Evolutionary conservation across 202 grass and related monocot species (phyloP).

Genomic region (Tripidium arundinaceum): DNA sequence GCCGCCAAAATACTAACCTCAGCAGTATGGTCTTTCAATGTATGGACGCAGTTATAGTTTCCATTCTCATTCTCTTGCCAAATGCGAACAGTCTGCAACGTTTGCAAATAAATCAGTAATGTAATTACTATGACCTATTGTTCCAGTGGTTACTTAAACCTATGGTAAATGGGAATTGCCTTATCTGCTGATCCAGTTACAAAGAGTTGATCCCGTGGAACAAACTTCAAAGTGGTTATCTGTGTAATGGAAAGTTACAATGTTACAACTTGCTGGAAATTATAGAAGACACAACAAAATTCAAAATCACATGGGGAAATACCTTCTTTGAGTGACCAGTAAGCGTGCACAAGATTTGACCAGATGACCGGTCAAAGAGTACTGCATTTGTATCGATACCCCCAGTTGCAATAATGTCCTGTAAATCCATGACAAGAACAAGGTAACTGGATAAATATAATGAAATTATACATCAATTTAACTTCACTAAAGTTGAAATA

Average conservation of each 20-base stretch:
- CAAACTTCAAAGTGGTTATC: conserved; percentile 96
- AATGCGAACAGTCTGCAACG: conserved; percentile 84
- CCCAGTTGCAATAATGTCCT: conserved; percentile 92
- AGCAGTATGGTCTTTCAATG: conserved; percentile 75
- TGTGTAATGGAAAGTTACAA: conserved; percentile 32
- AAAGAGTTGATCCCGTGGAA: conserved; percentile 65
- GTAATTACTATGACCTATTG: not conserved
- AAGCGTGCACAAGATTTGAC: conserved; percentile 87
- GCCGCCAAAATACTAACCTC: conserved; percentile 54
- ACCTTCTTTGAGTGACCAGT: conserved; percentile 99
- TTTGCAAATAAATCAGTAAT: conserved; percentile 24
- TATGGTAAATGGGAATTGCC: conserved; percentile 37
- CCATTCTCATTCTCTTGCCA: conserved; percentile 86
- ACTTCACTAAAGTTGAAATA: not conserved
- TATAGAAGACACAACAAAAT: conserved; percentile 26
- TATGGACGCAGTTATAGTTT: conserved; percentile 70
- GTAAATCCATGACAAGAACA: conserved; percentile 23
- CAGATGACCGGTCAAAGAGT: conserved; percentile 81
- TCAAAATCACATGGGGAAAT: conserved; percentile 12
- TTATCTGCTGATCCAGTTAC: conserved; percentile 91
- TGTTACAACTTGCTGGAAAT: not conserved
- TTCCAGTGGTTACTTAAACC: not conserved
- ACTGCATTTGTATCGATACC: conserved; percentile 94
- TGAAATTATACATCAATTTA: not conserved
- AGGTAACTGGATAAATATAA: conserved; percentile 9